phyloP scores from a whole-genome alignment of 306 rosid species.

The Vigna trinervia region DNA sequence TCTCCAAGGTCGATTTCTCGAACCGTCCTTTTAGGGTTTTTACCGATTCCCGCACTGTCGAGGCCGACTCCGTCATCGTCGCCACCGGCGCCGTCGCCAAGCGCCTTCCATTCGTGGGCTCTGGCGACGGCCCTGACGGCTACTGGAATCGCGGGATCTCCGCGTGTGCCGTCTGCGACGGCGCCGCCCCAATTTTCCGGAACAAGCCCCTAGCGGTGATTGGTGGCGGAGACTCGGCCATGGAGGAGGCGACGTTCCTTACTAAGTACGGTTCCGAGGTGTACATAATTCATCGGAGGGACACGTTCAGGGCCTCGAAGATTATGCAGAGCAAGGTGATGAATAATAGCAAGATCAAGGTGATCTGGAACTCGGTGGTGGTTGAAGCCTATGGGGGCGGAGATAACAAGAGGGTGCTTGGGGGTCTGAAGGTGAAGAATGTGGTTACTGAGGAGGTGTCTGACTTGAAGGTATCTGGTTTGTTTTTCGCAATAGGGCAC shows the following conservation, averaged over 20 bases:
- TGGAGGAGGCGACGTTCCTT: conserved; percentile 87
- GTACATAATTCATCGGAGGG: conserved; percentile 75
- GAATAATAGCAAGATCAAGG: conserved; percentile 69
- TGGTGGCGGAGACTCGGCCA: conserved; percentile 91
- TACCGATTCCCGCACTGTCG: conserved; percentile 59
- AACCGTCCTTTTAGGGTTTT: conserved; percentile 64
- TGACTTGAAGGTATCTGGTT: conserved; percentile 74
- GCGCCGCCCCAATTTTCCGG: conserved; percentile 83
- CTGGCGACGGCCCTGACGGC: conserved; percentile 67
- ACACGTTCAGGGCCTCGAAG: conserved; percentile 79
- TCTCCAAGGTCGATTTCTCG: conserved; percentile 73
- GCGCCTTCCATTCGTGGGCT: conserved; percentile 64
- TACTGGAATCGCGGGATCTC: conserved; percentile 89
- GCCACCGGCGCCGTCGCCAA: conserved; percentile 90
- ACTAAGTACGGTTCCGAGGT: conserved; percentile 84
- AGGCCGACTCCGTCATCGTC: conserved; percentile 67
- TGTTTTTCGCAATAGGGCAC: conserved; percentile 90
- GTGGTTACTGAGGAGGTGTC: conserved; percentile 58
- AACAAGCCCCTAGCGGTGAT: conserved; percentile 76
- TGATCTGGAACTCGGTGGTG: conserved; percentile 76
- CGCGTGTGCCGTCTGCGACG: conserved; percentile 89
- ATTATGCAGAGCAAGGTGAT: conserved; percentile 77
- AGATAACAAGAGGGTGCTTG: conserved; percentile 53
- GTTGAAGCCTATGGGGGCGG: conserved; percentile 64
- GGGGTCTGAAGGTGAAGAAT: conserved; percentile 75